Conservation (phyloP, 768 basidiomycete species). For the Roridomyces roridus region DNA sequence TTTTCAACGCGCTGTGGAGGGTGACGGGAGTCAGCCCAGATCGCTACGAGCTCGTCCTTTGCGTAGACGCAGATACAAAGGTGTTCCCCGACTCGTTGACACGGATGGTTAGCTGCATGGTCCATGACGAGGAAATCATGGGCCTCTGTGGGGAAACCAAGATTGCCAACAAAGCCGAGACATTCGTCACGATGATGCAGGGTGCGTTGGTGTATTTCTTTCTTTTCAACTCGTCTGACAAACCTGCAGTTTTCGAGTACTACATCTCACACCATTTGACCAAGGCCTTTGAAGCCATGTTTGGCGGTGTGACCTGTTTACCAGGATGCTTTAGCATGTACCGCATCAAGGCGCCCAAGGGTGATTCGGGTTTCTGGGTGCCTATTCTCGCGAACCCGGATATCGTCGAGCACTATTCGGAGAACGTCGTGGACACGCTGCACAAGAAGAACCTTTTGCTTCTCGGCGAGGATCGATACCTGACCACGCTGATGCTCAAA, state of each 20-base stretch:
- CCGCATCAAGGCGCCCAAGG: slow-evolving; percentile 99
- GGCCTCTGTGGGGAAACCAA: slow-evolving; percentile 99
- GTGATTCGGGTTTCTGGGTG: slow-evolving; percentile 95
- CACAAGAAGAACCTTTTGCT: slow-evolving; percentile 99
- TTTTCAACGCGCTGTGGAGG: slow-evolving; percentile 98
- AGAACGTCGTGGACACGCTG: slow-evolving; percentile 98
- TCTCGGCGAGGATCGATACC: slow-evolving; percentile 98
- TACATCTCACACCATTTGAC: slow-evolving; percentile 99
- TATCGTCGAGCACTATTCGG: slow-evolving; percentile 98
- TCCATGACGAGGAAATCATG: slow-evolving; percentile 97
- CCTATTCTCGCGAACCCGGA: slow-evolving; percentile 98
- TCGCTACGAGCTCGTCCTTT: slow-evolving; percentile 92
- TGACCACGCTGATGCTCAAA: slow-evolving; percentile 96
- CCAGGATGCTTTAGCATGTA: slow-evolving; percentile 99
- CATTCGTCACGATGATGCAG: slow-evolving; percentile 99
- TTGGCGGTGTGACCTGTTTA: slow-evolving; percentile 98
- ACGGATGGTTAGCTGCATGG: slow-evolving; percentile 96
- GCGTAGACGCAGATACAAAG: slow-evolving; percentile 98
- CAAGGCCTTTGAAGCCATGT: slow-evolving; percentile 99
- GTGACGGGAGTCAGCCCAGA: slow-evolving; percentile 95
- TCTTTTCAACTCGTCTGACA: background rate
- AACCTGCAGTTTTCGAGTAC: slow-evolving; percentile 89
- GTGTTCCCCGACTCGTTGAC: slow-evolving; percentile 98
- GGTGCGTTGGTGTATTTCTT: slow-evolving; percentile 57
- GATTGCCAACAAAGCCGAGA: slow-evolving; percentile 98